These are phyloP conservation scores for Aureobasidium zeae DNA, from an alignment of 2,329 filamentous ascomycete species.

Conservation along the genomic window DNA sequence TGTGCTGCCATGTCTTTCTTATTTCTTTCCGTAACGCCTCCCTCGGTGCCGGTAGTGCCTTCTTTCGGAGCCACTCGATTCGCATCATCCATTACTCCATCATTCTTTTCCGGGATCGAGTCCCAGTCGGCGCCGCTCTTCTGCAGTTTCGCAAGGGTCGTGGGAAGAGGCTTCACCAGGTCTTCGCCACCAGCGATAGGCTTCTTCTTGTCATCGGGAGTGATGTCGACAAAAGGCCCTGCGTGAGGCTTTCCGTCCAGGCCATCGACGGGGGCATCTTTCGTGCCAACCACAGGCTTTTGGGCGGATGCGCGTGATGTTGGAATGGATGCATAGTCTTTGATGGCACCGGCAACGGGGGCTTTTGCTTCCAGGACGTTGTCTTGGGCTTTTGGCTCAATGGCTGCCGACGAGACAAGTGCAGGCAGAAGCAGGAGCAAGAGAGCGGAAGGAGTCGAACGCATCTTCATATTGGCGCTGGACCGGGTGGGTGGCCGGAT, in stretches of 20 bases:
- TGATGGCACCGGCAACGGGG: conserved; percentile 20
- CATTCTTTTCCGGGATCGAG: conserved; percentile 45
- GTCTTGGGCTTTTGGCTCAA: conserved; percentile 12
- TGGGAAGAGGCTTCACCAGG: conserved; percentile 26
- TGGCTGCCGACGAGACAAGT: conserved; percentile 40
- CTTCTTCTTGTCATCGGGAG: conserved; percentile 25
- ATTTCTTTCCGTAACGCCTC: conserved; percentile 79
- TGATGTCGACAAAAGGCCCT: conserved; percentile 63
- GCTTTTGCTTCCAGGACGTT: conserved; percentile 22
- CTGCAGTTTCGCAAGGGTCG: conserved; percentile 31
- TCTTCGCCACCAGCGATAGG: conserved; percentile 17
- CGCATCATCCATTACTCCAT: conserved; percentile 91
- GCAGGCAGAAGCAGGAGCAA: conserved; percentile 53
- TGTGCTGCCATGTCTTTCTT: conserved; percentile 64
- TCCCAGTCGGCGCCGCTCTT: conserved; percentile 37
- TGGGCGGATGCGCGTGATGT: conserved; percentile 8
- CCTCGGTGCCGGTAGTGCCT: conserved; percentile 80
- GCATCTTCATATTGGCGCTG: conserved; percentile 46
- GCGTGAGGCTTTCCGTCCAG: conserved; percentile 88
- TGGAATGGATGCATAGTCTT: conserved; percentile 23
- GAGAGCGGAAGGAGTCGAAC: conserved; percentile 38
- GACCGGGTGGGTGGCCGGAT: conserved; percentile 6
- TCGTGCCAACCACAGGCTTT: conserved; percentile 44
- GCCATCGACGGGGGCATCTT: conserved; percentile 83
- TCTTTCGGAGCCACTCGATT: conserved; percentile 65